Evolutionary conservation across 331 rosid genomes (phyloP).

Genomic region (Prunus yedoensis): DNA sequence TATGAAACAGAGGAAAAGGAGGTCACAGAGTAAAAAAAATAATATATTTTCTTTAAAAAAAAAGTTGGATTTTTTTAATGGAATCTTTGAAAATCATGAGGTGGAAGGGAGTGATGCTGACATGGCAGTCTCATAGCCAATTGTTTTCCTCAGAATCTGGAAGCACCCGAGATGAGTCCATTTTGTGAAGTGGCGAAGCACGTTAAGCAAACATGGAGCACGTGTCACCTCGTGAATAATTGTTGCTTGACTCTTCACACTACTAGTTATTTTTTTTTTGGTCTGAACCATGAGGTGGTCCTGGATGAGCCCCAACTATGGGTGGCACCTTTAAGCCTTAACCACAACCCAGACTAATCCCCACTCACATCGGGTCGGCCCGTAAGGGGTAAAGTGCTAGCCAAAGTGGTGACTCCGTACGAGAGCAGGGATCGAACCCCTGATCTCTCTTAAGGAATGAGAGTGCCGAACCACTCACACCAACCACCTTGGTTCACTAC

Average conservation of each 20-base stretch:
- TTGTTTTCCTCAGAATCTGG: slow-evolving; percentile 34
- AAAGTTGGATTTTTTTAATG: slow-evolving; percentile 17
- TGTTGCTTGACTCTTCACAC: slow-evolving; percentile 28
- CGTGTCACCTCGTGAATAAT: slow-evolving; percentile 54
- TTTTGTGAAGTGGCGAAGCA: slow-evolving; percentile 9
- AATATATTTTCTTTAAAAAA: background rate
- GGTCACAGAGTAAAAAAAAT: background rate
- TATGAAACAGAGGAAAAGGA: background rate
- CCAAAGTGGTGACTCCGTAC: too few species aligned
- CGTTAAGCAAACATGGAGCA: slow-evolving; percentile 25
- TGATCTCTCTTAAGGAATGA: too few species aligned
- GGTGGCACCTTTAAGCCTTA: too few species aligned
- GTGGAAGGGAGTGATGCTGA: slow-evolving; percentile 42
- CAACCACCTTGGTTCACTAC: too few species aligned
- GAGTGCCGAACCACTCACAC: too few species aligned
- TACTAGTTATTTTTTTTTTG: too few species aligned
- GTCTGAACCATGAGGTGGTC: too few species aligned
- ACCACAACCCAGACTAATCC: too few species aligned
- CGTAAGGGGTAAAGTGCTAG: too few species aligned
- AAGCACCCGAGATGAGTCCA: slow-evolving; percentile 35
- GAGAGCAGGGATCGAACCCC: too few species aligned
- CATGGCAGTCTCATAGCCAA: slow-evolving; percentile 61
- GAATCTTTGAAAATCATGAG: slow-evolving; percentile 32
- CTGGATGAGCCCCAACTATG: too few species aligned
- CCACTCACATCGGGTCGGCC: too few species aligned